Percentiles rank a stretch among this genome's conserved stretches.
phyloP scores from a whole-genome alignment of 179 eudicot genomes.

The Camellia oleifera region DNA sequence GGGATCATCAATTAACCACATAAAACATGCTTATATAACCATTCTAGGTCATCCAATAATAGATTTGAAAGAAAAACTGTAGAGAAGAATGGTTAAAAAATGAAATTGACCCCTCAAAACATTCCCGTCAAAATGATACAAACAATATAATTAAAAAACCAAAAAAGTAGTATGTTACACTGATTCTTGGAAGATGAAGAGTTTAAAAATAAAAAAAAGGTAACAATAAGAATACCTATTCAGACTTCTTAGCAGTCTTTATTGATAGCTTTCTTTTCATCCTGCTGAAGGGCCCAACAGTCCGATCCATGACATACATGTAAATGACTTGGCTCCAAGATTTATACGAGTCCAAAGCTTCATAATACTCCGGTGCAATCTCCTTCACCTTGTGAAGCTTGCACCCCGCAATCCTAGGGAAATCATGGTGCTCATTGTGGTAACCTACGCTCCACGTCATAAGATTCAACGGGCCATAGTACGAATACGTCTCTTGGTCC shows the following conservation, averaged over 20 bases:
- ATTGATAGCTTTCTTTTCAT: slow-evolving; percentile 64
- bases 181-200: not conserved
- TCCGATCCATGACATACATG: slow-evolving; percentile 69
- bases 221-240: slow-evolving; percentile 29
- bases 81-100: not conserved
- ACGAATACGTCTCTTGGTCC: slow-evolving; percentile 87
- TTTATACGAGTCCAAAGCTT: slow-evolving; percentile 56
- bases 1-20: not conserved
- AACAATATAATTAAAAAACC: not conserved
- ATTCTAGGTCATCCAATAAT: not conserved
- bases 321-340: slow-evolving; percentile 98
- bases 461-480: slow-evolving; percentile 82
- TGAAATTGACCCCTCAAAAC: too few species aligned
- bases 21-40: not conserved
- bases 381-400: slow-evolving; percentile 87
- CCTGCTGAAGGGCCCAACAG: slow-evolving; percentile 80
- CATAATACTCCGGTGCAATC: slow-evolving; percentile 88
- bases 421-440: slow-evolving; percentile 97
- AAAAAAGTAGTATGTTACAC: not conserved
- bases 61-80: not conserved
- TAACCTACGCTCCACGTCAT: slow-evolving; percentile 93
- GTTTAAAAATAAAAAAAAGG: not conserved
- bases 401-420: slow-evolving; percentile 86
- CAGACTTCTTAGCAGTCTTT: slow-evolving; percentile 39
- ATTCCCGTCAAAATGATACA: not conserved